Evolutionary conservation across 139 green algal species (phyloP), one percentile per base, ranked within the genome.

Genomic region (Coccomyxa sp.): DNA sequence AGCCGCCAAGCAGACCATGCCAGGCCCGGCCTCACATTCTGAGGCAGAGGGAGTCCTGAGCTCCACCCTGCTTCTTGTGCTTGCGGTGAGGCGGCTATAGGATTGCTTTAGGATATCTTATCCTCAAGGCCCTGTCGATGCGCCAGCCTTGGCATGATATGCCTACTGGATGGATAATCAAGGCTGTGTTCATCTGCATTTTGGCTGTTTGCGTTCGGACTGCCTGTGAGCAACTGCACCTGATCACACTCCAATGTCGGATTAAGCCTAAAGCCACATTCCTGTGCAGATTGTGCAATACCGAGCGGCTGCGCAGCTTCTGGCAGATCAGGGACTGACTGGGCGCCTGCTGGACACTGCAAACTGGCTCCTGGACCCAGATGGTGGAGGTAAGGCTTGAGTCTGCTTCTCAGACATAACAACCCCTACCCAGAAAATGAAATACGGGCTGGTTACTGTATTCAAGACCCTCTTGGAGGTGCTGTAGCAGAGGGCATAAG

Each of bases 311-410:
- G 75, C 83, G 6, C 36, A 75, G 39, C 68, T 87, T 74, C 80
- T 87, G 54, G 54, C 75, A 35, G 68, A 87, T 36, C 83, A 87
- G 78, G 83, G 83, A 0, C 36, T 78, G 14, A 33, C 78, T 31
- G 69, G 29, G 24, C 39, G 55, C 39, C 31, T 75, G 74, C 74
- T 82, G 55, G 31, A 37, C 12, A n/a, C 86, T 12, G 75, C 50
- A 34, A 41, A 54, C 55, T 84, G 78, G 82, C 73, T 84, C 64
- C 44, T 81, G 39, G 75, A n/a, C 6, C 54, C 79, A 6, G 50
- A 74, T 3, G 77, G 79, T 12, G 38, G 24, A 55, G 71, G 71
- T 76, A 27, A 31, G 37, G 14, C 22, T 6, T 18, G 18, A 18
- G 22, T 22, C 50, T 22, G 2, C 50, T 31, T 7, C 5, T 2